Evolutionary conservation across 306 rosid genomes (phyloP), one percentile per base, ranked within the genome.

Genomic region (Cicer bijugum): DNA sequence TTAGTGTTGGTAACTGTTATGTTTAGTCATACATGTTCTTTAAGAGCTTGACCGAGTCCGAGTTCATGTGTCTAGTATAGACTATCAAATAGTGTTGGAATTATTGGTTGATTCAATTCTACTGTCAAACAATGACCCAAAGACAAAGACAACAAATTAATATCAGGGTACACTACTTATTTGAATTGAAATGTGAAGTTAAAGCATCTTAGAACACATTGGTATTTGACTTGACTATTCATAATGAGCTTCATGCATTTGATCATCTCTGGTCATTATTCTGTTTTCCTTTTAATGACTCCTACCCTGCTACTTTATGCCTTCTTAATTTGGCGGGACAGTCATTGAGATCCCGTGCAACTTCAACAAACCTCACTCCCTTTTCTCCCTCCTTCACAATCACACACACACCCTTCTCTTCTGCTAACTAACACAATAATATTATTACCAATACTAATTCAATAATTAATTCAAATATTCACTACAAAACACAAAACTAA

Each of bases 331-430:
- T 46, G 46, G 51, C 5, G 40, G 23, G 59, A 16, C 65, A 48
- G 5, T 77, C 85, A 66, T 48, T 6, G 20, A 50, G 47, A 48
- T 77, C 82, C 59, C 82, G 82, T 82, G 85, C 78, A 52, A 46
- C 66, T 72, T 67, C 78, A 56, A 56, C 75, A 12, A 63, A 50
- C 56, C 57, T 39, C 75, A 40, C 57, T 9, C 48, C 28, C 12
- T 46, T n/a, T 8, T 23, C 57, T 6, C 48, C 6, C 8, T 62
- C 39, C 72, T 37, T 69, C 74, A 51, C 47, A 48, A 2, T 23
- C 28, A 23, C 28, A 23, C 28, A 23, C 74, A 33, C 45, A 3
- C 72, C 17, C 52, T 47, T 12, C 48, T 23, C 4, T 23, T 23
- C 33, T 23, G 33, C 33, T 2, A 23, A 23, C 33, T 23, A 23